These are phyloP conservation scores for Ogataea neopini DNA, from an alignment of 805 yeast genomes.

Conservation along the genomic window DNA sequence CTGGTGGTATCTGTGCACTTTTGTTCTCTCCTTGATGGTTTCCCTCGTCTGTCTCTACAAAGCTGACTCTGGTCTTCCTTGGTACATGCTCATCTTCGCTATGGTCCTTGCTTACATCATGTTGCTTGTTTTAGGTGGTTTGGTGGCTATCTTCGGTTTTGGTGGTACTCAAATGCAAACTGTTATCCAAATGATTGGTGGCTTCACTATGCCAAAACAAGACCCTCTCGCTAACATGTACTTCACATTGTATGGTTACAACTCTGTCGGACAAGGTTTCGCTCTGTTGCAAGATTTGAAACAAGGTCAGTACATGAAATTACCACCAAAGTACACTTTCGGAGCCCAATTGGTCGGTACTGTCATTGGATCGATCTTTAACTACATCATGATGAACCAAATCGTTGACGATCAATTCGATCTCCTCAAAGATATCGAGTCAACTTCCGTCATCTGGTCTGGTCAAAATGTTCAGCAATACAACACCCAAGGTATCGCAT, in stretches of 20 bases:
- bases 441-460: conserved; percentile 37
- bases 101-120: conserved; percentile 19
- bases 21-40: conserved; percentile 34
- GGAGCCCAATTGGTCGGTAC: conserved; percentile 46
- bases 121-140: conserved; percentile 23
- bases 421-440: conserved; percentile 30
- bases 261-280: conserved; percentile 44
- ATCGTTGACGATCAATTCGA: conserved; percentile 33
- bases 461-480: conserved; percentile 39
- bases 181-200: conserved; percentile 38
- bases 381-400: conserved; percentile 33
- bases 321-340: conserved; percentile 45
- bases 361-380: conserved; percentile 26
- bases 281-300: conserved; percentile 42
- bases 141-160: conserved; percentile 29
- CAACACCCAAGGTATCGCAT: conserved; percentile 37
- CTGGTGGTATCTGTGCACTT: conserved; percentile 33
- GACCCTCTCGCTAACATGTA: conserved; percentile 44
- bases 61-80: conserved; percentile 35
- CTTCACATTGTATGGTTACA: conserved; percentile 42
- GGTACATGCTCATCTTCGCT: conserved; percentile 26
- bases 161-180: conserved; percentile 32
- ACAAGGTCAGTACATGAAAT: conserved; percentile 43
- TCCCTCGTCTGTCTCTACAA: conserved; percentile 33
- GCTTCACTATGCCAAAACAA: conserved; percentile 35